Conservation (phyloP, 1,284 basidiomycete genomes). For the Grifola frondosa region DNA sequence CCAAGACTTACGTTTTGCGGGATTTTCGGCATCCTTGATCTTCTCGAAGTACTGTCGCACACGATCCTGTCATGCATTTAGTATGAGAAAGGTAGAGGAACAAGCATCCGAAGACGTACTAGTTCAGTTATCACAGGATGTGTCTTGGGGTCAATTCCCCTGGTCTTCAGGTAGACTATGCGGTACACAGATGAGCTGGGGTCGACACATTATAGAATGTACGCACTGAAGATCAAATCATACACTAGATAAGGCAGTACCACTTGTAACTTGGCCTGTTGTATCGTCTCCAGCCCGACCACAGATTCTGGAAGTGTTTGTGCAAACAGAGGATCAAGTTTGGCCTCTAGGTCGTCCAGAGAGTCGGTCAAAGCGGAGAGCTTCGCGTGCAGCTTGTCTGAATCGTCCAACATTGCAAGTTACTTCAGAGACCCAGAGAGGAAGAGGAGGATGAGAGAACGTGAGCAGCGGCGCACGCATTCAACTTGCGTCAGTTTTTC, state of each 20-base stretch:
- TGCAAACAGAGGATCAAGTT: conserved; percentile 61
- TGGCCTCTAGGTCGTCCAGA: conserved; percentile 64
- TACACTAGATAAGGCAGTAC: conserved; percentile 77
- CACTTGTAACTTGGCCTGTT: conserved; percentile 77
- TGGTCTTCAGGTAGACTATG: conserved; percentile 74
- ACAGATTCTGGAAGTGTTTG: conserved; percentile 66
- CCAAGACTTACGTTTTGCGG: conserved; percentile 50
- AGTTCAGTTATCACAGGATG: conserved; percentile 75
- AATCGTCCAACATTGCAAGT: conserved; percentile 50
- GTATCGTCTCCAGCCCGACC: conserved; percentile 64
- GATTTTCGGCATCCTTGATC: conserved; percentile 70
- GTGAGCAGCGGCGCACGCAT: background rate
- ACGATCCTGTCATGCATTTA: conserved; percentile 54
- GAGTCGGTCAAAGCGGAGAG: conserved; percentile 52
- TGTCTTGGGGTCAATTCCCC: conserved; percentile 73
- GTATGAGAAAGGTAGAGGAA: background rate
- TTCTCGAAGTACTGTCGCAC: conserved; percentile 78
- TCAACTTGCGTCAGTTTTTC: conserved; percentile 8
- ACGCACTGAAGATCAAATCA: conserved; percentile 78
- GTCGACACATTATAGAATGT: no score
- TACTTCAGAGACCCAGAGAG: background rate
- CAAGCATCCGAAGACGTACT: conserved; percentile 39
- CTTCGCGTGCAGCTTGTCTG: conserved; percentile 53
- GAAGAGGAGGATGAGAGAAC: background rate
- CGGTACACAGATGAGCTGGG: background rate